Conservation (phyloP, 2,329 filamentous ascomycete species). For the Cryoendolithus antarcticus region DNA sequence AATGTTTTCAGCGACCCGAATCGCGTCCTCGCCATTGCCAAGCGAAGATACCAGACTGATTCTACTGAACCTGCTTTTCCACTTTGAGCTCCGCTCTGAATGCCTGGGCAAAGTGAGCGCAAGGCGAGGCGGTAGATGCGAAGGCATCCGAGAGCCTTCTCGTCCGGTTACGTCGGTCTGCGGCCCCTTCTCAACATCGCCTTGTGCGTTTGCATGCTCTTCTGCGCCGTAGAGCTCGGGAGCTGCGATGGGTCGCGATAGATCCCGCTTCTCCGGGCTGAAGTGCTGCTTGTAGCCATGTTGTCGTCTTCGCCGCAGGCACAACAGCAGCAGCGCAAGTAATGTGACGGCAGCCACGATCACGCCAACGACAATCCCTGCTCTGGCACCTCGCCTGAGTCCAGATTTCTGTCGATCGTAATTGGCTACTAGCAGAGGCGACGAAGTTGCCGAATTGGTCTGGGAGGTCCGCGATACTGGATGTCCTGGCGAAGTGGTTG, state of each 20-base stretch:
- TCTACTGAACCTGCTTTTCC: slow-evolving; percentile 22
- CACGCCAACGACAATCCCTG: slow-evolving; percentile 23
- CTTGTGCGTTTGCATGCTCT: slow-evolving; percentile 13
- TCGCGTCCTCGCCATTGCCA: slow-evolving; percentile 26
- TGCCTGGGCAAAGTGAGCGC: slow-evolving; percentile 21
- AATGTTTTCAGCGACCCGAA: slow-evolving; percentile 26
- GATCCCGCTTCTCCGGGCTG: slow-evolving; percentile 22
- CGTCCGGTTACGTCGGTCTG: slow-evolving; percentile 9
- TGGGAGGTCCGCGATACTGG: slow-evolving; percentile 7
- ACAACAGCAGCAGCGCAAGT: slow-evolving; percentile 14
- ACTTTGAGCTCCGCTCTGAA: slow-evolving; percentile 13
- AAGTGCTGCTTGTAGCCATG: slow-evolving; percentile 7
- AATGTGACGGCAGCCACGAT: slow-evolving; percentile 16
- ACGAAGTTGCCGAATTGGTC: slow-evolving; percentile 1
- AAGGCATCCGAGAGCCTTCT: slow-evolving; percentile 6
- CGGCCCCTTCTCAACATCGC: slow-evolving; percentile 28
- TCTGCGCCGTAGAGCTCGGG: slow-evolving; percentile 16
- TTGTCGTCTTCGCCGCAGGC: slow-evolving; percentile 14
- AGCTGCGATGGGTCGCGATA: slow-evolving; percentile 28
- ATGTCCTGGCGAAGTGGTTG: slow-evolving; percentile 7
- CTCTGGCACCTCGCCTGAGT: slow-evolving; percentile 16
- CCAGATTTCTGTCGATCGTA: neutral
- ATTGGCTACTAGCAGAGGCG: slow-evolving; percentile 5
- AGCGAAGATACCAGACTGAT: slow-evolving; percentile 26
- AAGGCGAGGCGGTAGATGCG: slow-evolving; percentile 28